Evolutionary conservation across 208 protist species (phyloP).

Genomic region (Trichomonas gallinae): DNA sequence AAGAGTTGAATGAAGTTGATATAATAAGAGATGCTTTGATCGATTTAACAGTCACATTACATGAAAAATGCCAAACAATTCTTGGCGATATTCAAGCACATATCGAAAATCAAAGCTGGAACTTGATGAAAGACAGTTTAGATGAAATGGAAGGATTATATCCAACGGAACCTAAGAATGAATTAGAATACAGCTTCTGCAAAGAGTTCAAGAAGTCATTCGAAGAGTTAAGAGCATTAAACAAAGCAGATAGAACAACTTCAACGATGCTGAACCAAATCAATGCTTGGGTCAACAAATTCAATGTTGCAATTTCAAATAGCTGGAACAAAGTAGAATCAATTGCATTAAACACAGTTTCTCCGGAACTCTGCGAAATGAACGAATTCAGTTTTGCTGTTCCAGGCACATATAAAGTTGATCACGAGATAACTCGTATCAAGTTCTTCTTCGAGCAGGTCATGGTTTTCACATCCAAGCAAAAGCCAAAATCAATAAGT

Average conservation of each 20-base stretch:
- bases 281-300: not conserved
- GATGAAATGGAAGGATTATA: not conserved
- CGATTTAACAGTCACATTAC: not conserved
- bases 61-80: not conserved
- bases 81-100: not conserved
- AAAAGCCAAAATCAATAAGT: not conserved
- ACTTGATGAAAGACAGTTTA: not conserved
- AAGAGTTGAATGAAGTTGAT: not conserved
- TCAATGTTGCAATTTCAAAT: not conserved
- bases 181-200: not conserved
- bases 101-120: too few species aligned
- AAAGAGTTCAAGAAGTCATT: too few species aligned
- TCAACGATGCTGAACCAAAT: not conserved
- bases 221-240: not conserved
- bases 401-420: not conserved
- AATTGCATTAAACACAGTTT: not conserved
- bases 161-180: not conserved
- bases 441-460: not conserved
- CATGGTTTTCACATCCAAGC: not conserved
- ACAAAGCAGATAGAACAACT: not conserved
- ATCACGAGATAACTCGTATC: not conserved
- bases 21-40: not conserved
- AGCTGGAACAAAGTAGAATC: not conserved
- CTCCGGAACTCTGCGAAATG: not conserved
- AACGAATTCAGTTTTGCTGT: not conserved